Conservation (phyloP, 1,284 basidiomycete species). For the Rhodotorula sp. region DNA sequence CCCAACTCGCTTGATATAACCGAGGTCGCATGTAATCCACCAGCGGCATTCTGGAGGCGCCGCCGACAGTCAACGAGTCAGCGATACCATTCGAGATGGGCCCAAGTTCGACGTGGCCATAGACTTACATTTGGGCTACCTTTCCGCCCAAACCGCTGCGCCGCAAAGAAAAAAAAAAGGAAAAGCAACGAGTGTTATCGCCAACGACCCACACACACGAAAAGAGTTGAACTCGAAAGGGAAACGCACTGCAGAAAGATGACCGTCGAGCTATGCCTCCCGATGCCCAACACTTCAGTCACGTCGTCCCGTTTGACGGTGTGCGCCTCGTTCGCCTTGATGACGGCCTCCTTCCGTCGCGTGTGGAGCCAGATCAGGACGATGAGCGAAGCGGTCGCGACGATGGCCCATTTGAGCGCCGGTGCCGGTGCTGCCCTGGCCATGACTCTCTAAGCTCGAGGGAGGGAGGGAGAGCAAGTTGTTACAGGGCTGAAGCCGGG, state of each 20-base stretch:
- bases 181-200: too few species aligned
- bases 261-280: neutral
- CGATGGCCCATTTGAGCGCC: neutral
- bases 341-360: too few species aligned
- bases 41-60: neutral
- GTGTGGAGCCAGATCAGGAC: neutral
- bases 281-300: neutral
- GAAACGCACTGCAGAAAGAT: constrained; percentile 7
- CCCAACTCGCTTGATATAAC: too few species aligned
- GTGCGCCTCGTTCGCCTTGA: neutral
- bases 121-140: neutral
- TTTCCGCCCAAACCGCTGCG: neutral
- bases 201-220: neutral
- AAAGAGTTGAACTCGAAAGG: neutral
- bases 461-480: neutral
- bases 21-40: too few species aligned
- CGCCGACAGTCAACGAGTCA: neutral
- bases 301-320: neutral
- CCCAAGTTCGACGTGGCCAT: too few species aligned
- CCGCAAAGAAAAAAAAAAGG: too few species aligned
- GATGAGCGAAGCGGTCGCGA: neutral
- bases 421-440: neutral
- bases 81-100: too few species aligned
- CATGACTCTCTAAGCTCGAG: neutral
- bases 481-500: too few species aligned